These are phyloP conservation scores for Lunasporangiospora selenospora DNA, from an alignment of 192 early-diverging fungal species.

Conservation along the genomic window DNA sequence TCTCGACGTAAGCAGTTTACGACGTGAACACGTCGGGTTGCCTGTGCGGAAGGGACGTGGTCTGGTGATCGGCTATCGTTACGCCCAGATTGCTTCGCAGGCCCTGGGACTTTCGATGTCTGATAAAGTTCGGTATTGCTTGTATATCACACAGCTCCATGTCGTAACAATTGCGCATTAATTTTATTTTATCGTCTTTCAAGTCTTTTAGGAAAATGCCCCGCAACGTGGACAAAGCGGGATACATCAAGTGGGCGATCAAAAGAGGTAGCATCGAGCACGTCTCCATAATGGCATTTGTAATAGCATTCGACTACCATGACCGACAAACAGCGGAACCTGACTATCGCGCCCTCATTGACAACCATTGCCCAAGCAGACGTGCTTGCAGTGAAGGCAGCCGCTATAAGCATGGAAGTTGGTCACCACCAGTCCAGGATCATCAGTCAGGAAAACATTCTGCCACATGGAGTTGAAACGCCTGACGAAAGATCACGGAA, in stretches of 20 bases:
- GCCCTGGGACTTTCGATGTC: constrained; percentile 4
- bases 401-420: constrained; percentile 6
- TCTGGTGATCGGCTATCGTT: background rate
- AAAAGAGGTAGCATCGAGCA: constrained; percentile 1
- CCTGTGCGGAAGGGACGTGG: constrained; percentile 1
- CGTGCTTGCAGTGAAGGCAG: constrained; percentile 13
- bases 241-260: background rate
- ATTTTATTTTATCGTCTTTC: no score
- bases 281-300: constrained; percentile 8
- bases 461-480: no score
- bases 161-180: no score
- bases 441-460: no score
- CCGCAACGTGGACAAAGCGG: no score
- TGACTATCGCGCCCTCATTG: constrained; percentile 1
- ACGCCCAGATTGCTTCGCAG: constrained; percentile 1
- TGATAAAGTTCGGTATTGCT: no score
- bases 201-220: no score
- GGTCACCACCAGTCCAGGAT: constrained; percentile 6
- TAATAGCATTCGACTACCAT: background rate
- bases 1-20: constrained; percentile 1
- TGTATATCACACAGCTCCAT: background rate
- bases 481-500: no score
- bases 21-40: background rate
- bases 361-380: constrained; percentile 11
- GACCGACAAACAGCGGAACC: constrained; percentile 9